Evolutionary conservation across 345 rosid genomes (phyloP).

Genomic region (Boechera retrofracta): DNA sequence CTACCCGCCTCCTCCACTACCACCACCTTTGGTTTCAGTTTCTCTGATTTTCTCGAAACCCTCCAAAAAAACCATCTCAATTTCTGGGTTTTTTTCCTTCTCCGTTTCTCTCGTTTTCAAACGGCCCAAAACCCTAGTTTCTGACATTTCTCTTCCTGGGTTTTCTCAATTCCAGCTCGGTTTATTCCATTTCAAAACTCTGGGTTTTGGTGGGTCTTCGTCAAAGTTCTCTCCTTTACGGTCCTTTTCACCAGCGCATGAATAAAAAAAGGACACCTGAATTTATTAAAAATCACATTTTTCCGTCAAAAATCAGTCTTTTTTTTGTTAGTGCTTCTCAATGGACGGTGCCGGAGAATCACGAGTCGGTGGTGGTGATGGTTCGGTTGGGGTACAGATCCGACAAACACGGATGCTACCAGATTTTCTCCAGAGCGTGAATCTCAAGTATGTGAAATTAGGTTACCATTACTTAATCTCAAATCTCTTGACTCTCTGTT

Average conservation of each 20-base stretch:
- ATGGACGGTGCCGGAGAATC: conserved; percentile 43
- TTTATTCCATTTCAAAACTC: neutral
- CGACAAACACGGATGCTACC: conserved; percentile 42
- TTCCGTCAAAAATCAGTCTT: neutral
- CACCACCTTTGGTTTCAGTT: conserved; percentile 34
- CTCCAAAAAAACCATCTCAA: neutral
- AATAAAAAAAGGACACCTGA: conserved; percentile 3
- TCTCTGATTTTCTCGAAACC: conserved; percentile 19
- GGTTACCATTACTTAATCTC: conserved; percentile 57
- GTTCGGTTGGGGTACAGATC: conserved; percentile 48
- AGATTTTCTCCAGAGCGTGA: conserved; percentile 56
- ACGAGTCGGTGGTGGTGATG: conserved; percentile 26
- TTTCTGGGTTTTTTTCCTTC: conserved; percentile 14
- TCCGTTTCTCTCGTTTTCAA: conserved; percentile 10
- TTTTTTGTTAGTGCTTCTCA: conserved; percentile 5
- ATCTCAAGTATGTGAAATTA: conserved; percentile 56
- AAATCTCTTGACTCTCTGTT: conserved; percentile 47
- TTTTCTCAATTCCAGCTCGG: conserved; percentile 8
- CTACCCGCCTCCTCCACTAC: conserved; percentile 10
- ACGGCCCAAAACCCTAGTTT: neutral
- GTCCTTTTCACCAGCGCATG: conserved; percentile 24
- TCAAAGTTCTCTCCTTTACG: conserved; percentile 41
- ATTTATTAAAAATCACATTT: conserved; percentile 16
- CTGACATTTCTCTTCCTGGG: conserved; percentile 19
- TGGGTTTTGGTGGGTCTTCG: conserved; percentile 38